phyloP scores from a whole-genome alignment of 2,329 filamentous ascomycete species.

The Stagonosporopsis chrysanthemi region DNA sequence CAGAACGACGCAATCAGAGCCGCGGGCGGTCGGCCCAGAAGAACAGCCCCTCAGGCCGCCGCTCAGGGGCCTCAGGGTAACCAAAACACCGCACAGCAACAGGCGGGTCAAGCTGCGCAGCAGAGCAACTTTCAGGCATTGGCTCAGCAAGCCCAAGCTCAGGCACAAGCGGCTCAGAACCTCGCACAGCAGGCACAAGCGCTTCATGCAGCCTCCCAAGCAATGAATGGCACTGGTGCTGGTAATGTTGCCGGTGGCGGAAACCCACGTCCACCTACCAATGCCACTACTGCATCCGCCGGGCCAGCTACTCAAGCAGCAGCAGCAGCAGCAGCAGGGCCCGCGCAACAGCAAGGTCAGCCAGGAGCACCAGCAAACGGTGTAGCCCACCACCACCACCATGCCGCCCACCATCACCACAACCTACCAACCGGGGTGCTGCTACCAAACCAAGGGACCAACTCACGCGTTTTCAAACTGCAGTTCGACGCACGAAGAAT shows the following conservation, averaged over 20 bases:
- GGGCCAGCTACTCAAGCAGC: constrained; percentile 8
- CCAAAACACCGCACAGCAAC: constrained; percentile 29
- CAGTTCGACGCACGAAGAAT: constrained; percentile 95
- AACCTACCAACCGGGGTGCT: constrained; percentile 37
- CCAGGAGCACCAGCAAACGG: constrained; percentile 28
- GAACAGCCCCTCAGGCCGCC: constrained; percentile 34
- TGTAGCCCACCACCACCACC: constrained; percentile 35
- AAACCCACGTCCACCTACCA: constrained; percentile 12
- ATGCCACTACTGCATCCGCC: constrained; percentile 8
- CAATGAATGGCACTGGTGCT: constrained; percentile 27
- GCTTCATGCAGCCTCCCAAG: constrained; percentile 46
- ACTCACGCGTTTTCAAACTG: constrained; percentile 85
- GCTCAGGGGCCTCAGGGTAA: constrained; percentile 23
- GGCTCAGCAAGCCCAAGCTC: constrained; percentile 48
- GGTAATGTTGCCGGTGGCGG: constrained; percentile 19
- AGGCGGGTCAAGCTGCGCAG: constrained; percentile 19
- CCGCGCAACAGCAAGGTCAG: constrained; percentile 23
- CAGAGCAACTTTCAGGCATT: constrained; percentile 43
- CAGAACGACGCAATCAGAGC: constrained; percentile 71
- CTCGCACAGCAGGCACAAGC: constrained; percentile 47
- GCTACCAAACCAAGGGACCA: constrained; percentile 47
- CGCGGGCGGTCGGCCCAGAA: constrained; percentile 54
- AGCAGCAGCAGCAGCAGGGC: constrained; percentile 18
- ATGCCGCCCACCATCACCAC: constrained; percentile 42
- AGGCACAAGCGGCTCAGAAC: constrained; percentile 45